Evolutionary conservation across 495 filamentous ascomycete species (phyloP).

Genomic region (Xylaria longipes): DNA sequence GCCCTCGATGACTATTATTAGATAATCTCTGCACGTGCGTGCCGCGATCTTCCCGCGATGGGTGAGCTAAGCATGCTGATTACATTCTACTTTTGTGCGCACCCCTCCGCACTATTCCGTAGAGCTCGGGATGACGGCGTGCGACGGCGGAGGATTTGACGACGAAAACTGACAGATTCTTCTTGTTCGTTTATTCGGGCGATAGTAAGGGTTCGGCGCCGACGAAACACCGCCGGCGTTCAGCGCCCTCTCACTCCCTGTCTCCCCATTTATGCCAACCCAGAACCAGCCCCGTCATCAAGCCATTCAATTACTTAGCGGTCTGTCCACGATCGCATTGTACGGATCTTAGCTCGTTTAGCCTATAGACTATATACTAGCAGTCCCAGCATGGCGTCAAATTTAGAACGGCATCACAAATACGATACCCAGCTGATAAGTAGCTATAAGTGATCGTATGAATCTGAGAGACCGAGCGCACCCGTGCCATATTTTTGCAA

Average conservation of each 20-base stretch:
- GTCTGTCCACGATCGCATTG: background rate
- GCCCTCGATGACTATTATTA: slow-evolving; percentile 9
- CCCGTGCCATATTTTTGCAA: slow-evolving; percentile 10
- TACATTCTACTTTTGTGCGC: background rate
- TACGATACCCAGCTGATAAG: slow-evolving; percentile 7
- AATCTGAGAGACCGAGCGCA: slow-evolving; percentile 9
- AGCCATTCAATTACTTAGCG: background rate
- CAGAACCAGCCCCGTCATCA: slow-evolving; percentile 14
- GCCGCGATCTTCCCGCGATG: slow-evolving; percentile 3
- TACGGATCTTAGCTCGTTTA: slow-evolving; percentile 2
- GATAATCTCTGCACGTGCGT: background rate
- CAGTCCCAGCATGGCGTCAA: slow-evolving; percentile 9
- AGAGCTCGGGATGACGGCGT: background rate
- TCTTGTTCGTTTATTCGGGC: background rate
- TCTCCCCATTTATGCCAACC: background rate
- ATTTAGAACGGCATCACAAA: slow-evolving; percentile 22
- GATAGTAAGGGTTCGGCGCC: background rate
- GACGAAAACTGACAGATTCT: background rate
- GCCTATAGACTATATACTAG: background rate
- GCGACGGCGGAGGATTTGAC: slow-evolving; percentile 1
- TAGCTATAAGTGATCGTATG: slow-evolving; percentile 3
- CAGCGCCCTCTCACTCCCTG: background rate
- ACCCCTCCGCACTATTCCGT: slow-evolving; percentile 4
- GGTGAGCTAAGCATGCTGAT: slow-evolving; percentile 13
- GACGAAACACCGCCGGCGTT: slow-evolving; percentile 2